Base-by-base conservation (phyloP, 139 green algal genomes). In the Tetraselmis striata region DNA sequence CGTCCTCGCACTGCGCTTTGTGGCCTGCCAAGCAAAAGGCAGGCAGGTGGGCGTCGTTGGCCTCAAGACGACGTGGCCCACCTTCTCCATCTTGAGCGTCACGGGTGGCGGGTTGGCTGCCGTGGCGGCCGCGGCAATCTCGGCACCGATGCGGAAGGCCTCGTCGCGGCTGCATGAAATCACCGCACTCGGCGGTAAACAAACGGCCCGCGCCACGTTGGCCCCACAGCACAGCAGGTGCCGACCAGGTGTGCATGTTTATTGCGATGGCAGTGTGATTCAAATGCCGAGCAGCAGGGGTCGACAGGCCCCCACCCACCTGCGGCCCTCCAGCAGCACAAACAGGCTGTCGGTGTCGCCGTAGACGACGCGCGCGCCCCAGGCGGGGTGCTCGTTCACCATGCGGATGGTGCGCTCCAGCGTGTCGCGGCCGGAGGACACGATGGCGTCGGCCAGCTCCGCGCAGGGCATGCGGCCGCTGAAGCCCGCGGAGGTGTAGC, bases 361-460 rank as follows among this genome's bases (percentile, higher is more conserved):
- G 59, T 96, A 97, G 82, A 96, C 91, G 74, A 95, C 92, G 1
- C 87, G 80, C 0, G 93, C 89, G 0, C 84, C 91, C 84, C 79
- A 79, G 2, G 28, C 22, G 28, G 76, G 76, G 28, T 79, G 76
- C 18, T 32, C 28, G 76, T 79, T 79, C 28, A 79, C 86, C 74
- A 93, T 83, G 1, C 80, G 76, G 31, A 99, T 99, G 5, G 96
- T 92, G 30, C 91, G 91, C 91, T 98, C 93, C 80, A 99, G 88
- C 5, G 95, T 98, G 80, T 92, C 84, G 25, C 96, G 83, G 1
- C 92, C 95, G 59, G 83, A 86, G 84, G 91, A 87, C 78, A 99
- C 96, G 76, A 99, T 99, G 18, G 94, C 88, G 84, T 99, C 96
- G 2, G 96, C 96, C 67, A 99, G 89, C 90, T 99, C 96, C 2